Evolutionary conservation across 192 early-diverging fungal species (phyloP), one percentile per base, ranked within the genome.

Genomic region (Linnemannia elongata): DNA sequence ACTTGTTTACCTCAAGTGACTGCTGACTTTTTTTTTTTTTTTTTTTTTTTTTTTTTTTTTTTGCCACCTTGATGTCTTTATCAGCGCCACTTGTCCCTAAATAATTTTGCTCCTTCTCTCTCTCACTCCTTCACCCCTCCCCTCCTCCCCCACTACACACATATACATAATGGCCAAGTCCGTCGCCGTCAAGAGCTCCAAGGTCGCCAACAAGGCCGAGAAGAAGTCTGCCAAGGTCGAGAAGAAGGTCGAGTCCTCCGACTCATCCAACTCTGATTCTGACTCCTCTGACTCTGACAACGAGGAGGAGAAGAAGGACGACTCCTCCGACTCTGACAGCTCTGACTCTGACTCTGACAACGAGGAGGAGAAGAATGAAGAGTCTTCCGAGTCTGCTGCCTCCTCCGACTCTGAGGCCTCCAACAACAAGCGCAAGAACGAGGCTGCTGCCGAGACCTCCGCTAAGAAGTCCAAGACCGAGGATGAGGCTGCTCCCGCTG

Each of bases 371-470:
- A 85, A 92, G 39, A 87, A 88, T 20, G 76, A 88, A 72, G 75
- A 72, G 42, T 47, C 79, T 47, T 71, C 74, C 41, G 72, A 73
- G 54, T 81, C 80, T 35, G 44, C 72, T 35, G 38, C 60, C 44
- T 80, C 80, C 69, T 87, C 86, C 39, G 83, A 81, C 69, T 84
- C 87, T 69, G 88, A 88, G 33, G 89, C 90, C 6, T 38, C 33
- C 72, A 90, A 91, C 77, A 92, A 88, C 69, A 66, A 66, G 85
- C 85, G 86, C 78, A 90, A 81, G 74, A 86, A 79, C 6, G 83
- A 83, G 36, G 85, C 82, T 74, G 88, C 79, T 5, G 85, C 92
- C 74, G 60, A 80, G 70, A 27, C 88, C 42, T 81, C 72, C 39
- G 89, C 69, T 69, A 90, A 93, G 83, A 85, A 80, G 79, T 55